Evolutionary conservation across 1,139 yeast species (phyloP), one percentile per base, ranked within the genome.

Genomic region (Scheffersomyces lignicola): DNA sequence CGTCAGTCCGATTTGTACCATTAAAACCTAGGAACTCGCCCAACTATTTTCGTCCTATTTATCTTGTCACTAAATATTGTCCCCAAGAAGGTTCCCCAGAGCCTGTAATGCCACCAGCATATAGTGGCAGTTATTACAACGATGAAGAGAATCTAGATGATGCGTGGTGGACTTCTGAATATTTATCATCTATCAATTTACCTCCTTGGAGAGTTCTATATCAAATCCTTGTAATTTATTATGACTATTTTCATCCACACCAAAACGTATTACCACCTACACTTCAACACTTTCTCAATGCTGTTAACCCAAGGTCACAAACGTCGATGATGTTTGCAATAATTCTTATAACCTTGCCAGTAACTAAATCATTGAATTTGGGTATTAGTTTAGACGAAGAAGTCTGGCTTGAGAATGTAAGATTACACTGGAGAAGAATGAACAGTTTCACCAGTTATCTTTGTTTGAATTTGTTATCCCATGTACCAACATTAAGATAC

Each of bases 241-340:
- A 73, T 48, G 60, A 65, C 29, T 71, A 68, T 45, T 56, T 64
- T 28, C 78, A 77, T 36, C 68, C 75, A 6, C 58, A 63, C 27
- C 67, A 71, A 37, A 66, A 73, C 31, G 49, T 74, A 11, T 50
- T 78, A 7, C 75, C 78, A 1, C 62, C 74, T 14, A 69, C 23
- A 41, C 73, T 11, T 48, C 52, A 21, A 56, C 58, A 26, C 40
- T 73, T 12, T 53, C 65, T 9, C 43, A 69, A 8, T 51, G 53
- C 36, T 45, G 52, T 9, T 73, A 26, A 26, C 18, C 10, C 13
- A 6, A 14, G 13, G 18, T 6, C 13, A 5, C 14, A 72, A 30
- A 60, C 65, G 1, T 60, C 78, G 0, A 49, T 75, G 7, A 43
- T 75, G 15, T 77, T 71, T 44, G 67, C 76, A 3, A 65, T 78